A percentile compares a stretch with the other conserved stretches of the same genome.
Evolutionary conservation across 2,329 filamentous ascomycete species (phyloP).

Genomic region (Polychaeton citri): DNA sequence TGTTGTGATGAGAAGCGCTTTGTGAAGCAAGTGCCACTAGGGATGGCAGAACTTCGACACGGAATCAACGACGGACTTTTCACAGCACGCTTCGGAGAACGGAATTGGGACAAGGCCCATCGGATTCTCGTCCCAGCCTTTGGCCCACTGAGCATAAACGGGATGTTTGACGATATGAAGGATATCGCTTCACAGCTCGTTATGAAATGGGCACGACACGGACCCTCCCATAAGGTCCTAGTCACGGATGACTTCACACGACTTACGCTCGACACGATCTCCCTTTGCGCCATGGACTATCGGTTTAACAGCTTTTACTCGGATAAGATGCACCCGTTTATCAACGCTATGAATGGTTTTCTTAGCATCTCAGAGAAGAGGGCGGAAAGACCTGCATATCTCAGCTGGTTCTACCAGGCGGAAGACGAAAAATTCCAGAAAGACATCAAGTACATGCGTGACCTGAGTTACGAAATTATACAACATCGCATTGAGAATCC

Average conservation of each 20-base stretch:
- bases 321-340: conserved; percentile 55
- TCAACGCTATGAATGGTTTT: conserved; percentile 51
- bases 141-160: conserved; percentile 52
- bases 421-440: not conserved
- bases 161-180: conserved; percentile 58
- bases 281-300: conserved; percentile 51
- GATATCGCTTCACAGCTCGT: conserved; percentile 53
- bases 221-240: conserved; percentile 42
- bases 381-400: conserved; percentile 32
- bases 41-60: conserved; percentile 43
- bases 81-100: conserved; percentile 37
- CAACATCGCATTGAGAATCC: conserved; percentile 4
- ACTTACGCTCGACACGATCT: conserved; percentile 55
- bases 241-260: conserved; percentile 55
- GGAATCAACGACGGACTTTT: conserved; percentile 54
- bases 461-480: conserved; percentile 16
- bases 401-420: not conserved
- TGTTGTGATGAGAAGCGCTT: conserved; percentile 36
- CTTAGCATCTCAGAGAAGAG: no score
- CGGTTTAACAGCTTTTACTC: conserved; percentile 64
- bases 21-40: conserved; percentile 40
- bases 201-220: conserved; percentile 53
- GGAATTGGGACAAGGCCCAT: conserved; percentile 23
- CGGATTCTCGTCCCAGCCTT: conserved; percentile 55
- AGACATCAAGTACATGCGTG: conserved; percentile 22